Evolutionary conservation across 2,329 filamentous ascomycete species (phyloP).

Genomic region (Camillea tinctor): DNA sequence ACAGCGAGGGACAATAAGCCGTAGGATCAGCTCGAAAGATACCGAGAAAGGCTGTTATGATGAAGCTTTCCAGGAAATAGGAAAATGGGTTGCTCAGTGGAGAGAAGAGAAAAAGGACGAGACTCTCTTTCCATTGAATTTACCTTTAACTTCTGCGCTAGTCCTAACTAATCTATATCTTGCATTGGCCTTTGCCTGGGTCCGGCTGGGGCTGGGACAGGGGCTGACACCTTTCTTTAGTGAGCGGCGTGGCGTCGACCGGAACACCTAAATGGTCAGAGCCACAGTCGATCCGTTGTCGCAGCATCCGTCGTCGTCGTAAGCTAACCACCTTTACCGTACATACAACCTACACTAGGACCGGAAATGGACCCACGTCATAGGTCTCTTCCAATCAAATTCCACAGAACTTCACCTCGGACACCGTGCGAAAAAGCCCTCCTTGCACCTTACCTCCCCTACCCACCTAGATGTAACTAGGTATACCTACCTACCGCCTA

Average conservation of each 20-base stretch:
- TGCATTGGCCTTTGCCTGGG: too few relatives aligned
- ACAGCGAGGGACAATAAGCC: conserved; percentile 5
- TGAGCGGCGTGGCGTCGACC: too few relatives aligned
- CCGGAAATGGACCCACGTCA: background rate
- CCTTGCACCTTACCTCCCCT: too few relatives aligned
- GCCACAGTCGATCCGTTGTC: background rate
- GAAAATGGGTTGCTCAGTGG: background rate
- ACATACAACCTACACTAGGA: too few relatives aligned
- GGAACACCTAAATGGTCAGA: background rate
- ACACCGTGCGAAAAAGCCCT: background rate
- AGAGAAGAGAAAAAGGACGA: background rate
- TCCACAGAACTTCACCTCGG: background rate
- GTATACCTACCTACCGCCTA: too few relatives aligned
- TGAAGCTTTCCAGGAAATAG: background rate
- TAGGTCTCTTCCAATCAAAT: background rate
- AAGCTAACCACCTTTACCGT: background rate
- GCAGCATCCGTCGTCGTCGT: background rate
- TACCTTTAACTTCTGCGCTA: too few relatives aligned
- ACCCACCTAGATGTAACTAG: too few relatives aligned
- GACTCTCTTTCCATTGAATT: background rate
- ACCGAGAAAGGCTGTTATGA: background rate
- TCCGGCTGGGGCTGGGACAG: too few relatives aligned
- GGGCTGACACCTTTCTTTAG: too few relatives aligned
- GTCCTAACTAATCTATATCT: too few relatives aligned
- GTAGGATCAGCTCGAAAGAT: background rate